Evolutionary conservation across 2,329 filamentous ascomycete species (phyloP).

Genomic region (Tolypocladium tundrense): DNA sequence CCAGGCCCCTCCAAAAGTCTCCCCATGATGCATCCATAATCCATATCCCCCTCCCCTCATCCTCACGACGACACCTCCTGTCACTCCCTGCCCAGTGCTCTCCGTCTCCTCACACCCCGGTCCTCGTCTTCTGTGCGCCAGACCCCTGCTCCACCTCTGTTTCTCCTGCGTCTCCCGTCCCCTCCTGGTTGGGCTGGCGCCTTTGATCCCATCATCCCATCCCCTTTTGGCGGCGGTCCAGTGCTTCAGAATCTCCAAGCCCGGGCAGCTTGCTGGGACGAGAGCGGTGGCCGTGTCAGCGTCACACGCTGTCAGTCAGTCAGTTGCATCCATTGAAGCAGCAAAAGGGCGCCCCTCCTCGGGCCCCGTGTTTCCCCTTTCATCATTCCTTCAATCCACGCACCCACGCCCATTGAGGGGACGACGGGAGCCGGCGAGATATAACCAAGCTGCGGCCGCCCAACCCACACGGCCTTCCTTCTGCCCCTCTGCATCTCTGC

Average conservation of each 20-base stretch:
- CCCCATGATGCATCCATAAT: not conserved
- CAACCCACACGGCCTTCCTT: not conserved
- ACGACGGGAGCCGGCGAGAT: not conserved
- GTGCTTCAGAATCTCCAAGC: slow-evolving; percentile 8
- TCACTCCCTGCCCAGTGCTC: not conserved
- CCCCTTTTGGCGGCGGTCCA: slow-evolving; percentile 8
- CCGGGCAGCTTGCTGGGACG: slow-evolving; percentile 1
- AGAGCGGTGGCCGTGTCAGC: not conserved
- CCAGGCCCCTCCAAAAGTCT: not conserved
- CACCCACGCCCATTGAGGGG: not conserved
- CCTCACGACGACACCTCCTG: not conserved
- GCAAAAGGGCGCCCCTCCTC: not conserved
- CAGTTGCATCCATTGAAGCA: not conserved
- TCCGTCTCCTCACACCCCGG: not conserved
- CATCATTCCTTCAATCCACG: not conserved
- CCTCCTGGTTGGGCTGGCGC: not conserved
- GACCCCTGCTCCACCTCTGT: not conserved
- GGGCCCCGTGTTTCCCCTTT: not conserved
- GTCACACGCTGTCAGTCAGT: not conserved
- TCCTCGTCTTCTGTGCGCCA: not conserved
- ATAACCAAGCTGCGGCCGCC: not conserved
- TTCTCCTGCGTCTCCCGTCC: slow-evolving; percentile 1
- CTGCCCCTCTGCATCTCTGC: not conserved
- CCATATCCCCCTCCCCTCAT: not conserved
- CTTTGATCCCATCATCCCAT: slow-evolving; percentile 3